These are phyloP conservation scores for Linum trigynum DNA, from an alignment of 345 rosid species.

Conservation along the genomic window DNA sequence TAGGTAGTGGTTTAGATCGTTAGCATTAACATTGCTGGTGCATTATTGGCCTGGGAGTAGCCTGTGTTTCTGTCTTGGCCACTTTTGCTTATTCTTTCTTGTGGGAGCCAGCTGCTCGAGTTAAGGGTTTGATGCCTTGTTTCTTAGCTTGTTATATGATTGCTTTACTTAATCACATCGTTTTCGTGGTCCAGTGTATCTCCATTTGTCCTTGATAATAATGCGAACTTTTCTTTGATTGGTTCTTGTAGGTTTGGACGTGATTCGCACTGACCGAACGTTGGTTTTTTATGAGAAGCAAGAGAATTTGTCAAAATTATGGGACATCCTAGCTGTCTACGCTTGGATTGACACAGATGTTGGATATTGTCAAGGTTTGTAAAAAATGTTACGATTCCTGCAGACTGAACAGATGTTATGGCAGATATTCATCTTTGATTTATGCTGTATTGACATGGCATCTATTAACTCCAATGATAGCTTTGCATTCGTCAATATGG, in stretches of 20 bases:
- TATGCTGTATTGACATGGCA: background rate
- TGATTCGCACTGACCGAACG: constrained; percentile 83
- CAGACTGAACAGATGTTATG: background rate
- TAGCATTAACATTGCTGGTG: background rate
- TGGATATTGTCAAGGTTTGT: constrained; percentile 92
- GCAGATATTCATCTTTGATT: background rate
- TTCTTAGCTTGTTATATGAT: too few species aligned
- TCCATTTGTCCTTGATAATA: too few species aligned
- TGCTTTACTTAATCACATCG: too few species aligned
- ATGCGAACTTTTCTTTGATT: too few species aligned
- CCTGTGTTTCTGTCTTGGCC: too few species aligned
- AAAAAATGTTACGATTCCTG: background rate
- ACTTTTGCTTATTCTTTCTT: too few species aligned
- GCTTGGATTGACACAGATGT: constrained; percentile 93
- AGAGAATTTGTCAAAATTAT: constrained; percentile 78
- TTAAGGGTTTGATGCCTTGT: too few species aligned
- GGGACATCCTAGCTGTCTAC: constrained; percentile 94
- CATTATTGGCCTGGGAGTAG: background rate
- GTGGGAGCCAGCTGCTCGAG: too few species aligned
- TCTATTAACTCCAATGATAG: background rate
- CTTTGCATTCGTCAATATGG: background rate
- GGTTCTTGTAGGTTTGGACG: constrained; percentile 69
- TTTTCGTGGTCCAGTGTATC: too few species aligned
- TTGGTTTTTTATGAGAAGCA: constrained; percentile 83
- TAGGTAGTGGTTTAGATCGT: background rate